A percentile compares a stretch with the other conserved stretches of the same genome.
phyloP scores from a whole-genome alignment of 257 asterid genomes.

The Ligustrum vulgare region DNA sequence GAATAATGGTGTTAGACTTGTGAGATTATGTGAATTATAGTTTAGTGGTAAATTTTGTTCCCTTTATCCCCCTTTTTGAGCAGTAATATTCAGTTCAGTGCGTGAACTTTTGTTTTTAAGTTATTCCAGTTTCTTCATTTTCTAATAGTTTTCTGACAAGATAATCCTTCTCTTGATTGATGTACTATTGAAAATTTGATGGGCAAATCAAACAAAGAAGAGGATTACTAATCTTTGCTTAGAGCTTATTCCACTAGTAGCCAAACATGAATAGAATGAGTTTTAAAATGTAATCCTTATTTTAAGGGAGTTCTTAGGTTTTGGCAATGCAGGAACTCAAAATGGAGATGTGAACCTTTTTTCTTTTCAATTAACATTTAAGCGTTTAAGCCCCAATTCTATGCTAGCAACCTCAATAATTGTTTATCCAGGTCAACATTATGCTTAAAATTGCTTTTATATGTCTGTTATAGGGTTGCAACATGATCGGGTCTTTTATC shows the following conservation, averaged over 20 bases:
- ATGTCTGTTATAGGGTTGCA: slow-evolving; percentile 54
- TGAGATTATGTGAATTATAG: too few species aligned
- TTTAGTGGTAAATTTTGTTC: too few species aligned
- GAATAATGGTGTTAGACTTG: neutral
- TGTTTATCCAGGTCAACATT: neutral
- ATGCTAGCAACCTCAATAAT: neutral
- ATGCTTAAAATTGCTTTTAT: slow-evolving; percentile 17
- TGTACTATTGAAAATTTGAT: slow-evolving; percentile 14
- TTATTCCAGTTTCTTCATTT: neutral
- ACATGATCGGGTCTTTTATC: slow-evolving; percentile 88
- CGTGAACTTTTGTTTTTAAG: neutral
- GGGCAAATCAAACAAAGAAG: slow-evolving; percentile 4
- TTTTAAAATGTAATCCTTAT: neutral
- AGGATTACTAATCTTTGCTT: neutral
- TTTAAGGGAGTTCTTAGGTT: slow-evolving; percentile 3
- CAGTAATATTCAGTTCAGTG: too few species aligned
- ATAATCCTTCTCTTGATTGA: slow-evolving; percentile 17
- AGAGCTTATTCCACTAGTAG: neutral
- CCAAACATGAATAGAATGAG: neutral
- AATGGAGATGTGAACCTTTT: neutral
- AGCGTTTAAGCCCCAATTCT: slow-evolving; percentile 1
- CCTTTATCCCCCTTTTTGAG: too few species aligned
- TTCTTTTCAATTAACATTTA: slow-evolving; percentile 2
- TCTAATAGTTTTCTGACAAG: neutral
- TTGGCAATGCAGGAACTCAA: slow-evolving; percentile 5